These are phyloP conservation scores for Starmerella floricola DNA, from an alignment of 805 yeast genomes.

Conservation along the genomic window DNA sequence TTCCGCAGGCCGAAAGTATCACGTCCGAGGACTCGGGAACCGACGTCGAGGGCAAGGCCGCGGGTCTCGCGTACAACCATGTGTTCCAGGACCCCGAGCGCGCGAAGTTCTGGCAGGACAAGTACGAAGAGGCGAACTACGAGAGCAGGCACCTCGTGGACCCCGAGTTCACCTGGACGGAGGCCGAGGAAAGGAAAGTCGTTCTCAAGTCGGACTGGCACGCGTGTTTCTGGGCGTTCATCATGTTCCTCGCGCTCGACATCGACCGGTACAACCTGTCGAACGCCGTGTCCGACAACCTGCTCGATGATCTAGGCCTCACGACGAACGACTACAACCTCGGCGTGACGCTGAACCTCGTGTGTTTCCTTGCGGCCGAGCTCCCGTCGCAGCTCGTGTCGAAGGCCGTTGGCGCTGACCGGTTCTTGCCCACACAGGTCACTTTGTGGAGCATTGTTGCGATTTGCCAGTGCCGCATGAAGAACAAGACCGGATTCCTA, in stretches of 20 bases:
- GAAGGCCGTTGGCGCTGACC: constrained; percentile 51
- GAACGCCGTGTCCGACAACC: constrained; percentile 47
- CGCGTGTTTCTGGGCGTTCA: constrained; percentile 46
- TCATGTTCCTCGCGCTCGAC: constrained; percentile 49
- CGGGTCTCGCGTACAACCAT: constrained; percentile 14
- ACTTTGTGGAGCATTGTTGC: constrained; percentile 47
- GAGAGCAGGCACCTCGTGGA: constrained; percentile 48
- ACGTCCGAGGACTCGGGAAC: background rate
- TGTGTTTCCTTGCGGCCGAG: constrained; percentile 47
- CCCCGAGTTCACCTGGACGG: constrained; percentile 45
- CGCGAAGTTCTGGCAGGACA: constrained; percentile 35
- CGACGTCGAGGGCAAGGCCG: background rate
- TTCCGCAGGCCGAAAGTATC: background rate
- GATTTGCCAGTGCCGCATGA: constrained; percentile 39
- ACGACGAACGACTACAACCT: constrained; percentile 47
- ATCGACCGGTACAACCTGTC: constrained; percentile 46
- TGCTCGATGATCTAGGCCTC: constrained; percentile 40
- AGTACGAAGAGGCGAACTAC: constrained; percentile 40
- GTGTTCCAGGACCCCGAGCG: constrained; percentile 38
- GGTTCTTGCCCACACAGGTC: constrained; percentile 53
- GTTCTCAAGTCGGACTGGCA: constrained; percentile 43
- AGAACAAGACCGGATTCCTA: constrained; percentile 34
- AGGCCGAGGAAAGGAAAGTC: constrained; percentile 39
- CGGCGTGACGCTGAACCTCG: constrained; percentile 46
- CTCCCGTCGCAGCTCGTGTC: constrained; percentile 57